Evolutionary conservation across 2,329 filamentous ascomycete genomes (phyloP).

Genomic region (Aureobasidium namibiae): DNA sequence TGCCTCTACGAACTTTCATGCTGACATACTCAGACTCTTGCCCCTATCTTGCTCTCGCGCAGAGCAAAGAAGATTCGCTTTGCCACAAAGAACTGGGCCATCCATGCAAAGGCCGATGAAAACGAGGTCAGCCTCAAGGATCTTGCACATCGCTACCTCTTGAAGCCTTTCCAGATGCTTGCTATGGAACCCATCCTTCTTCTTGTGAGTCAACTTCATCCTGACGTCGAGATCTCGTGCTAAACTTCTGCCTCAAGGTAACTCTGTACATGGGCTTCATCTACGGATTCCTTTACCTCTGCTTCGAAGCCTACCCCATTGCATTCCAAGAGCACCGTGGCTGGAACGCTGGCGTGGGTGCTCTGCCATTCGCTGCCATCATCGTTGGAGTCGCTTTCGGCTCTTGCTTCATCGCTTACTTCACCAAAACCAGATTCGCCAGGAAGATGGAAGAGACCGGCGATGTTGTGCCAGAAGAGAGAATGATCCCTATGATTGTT

Average conservation of each 20-base stretch:
- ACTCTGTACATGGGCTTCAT: constrained; percentile 32
- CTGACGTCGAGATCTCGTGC: neutral
- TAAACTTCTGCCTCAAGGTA: constrained; percentile 20
- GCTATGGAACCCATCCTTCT: constrained; percentile 40
- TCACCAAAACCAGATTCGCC: constrained; percentile 21
- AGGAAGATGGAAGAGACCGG: constrained; percentile 26
- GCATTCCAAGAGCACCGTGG: constrained; percentile 21
- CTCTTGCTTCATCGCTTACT: constrained; percentile 17
- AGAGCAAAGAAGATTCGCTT: constrained; percentile 55
- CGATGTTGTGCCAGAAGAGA: constrained; percentile 33
- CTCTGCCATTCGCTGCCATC: constrained; percentile 22
- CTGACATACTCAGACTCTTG: constrained; percentile 34
- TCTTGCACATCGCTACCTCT: constrained; percentile 21
- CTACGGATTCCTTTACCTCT: constrained; percentile 24
- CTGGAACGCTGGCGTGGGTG: constrained; percentile 21
- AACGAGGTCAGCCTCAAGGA: constrained; percentile 60
- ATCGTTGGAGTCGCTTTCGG: constrained; percentile 26
- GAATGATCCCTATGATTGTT: constrained; percentile 38
- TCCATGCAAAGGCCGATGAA: constrained; percentile 60
- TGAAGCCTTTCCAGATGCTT: constrained; percentile 33
- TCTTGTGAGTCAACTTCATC: constrained; percentile 16
- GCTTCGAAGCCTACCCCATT: constrained; percentile 25
- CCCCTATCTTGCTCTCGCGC: constrained; percentile 51
- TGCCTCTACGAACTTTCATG: constrained; percentile 21
- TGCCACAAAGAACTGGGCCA: constrained; percentile 59